Evolutionary conservation across 495 filamentous ascomycete genomes (phyloP).

Genomic region (Apodospora peruviana): DNA sequence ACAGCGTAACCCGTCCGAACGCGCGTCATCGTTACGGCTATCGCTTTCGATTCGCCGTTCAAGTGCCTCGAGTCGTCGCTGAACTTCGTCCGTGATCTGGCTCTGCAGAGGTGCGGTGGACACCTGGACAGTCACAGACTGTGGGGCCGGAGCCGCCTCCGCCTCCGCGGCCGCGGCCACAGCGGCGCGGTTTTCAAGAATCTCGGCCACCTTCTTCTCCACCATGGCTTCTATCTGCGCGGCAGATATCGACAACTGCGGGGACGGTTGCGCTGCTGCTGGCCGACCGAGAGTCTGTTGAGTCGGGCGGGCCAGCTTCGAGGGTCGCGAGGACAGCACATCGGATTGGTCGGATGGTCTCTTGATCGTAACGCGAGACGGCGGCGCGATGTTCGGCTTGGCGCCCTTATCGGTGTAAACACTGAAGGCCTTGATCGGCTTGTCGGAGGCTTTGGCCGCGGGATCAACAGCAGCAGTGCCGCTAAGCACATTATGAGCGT

Average conservation of each 20-base stretch:
- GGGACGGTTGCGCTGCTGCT: slow-evolving; percentile 30
- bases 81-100: slow-evolving; percentile 68
- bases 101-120: slow-evolving; percentile 43
- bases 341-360: slow-evolving; percentile 37
- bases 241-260: slow-evolving; percentile 52
- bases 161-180: slow-evolving; percentile 39
- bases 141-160: slow-evolving; percentile 6
- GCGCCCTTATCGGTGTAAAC: slow-evolving; percentile 68
- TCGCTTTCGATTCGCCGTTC: slow-evolving; percentile 70
- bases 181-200: slow-evolving; percentile 66
- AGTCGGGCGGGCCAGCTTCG: slow-evolving; percentile 38
- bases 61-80: slow-evolving; percentile 72
- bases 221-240: slow-evolving; percentile 87
- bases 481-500: slow-evolving; percentile 54
- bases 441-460: slow-evolving; percentile 39
- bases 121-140: background rate
- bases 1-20: slow-evolving; percentile 75
- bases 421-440: slow-evolving; percentile 69
- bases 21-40: slow-evolving; percentile 51
- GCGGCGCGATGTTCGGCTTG: slow-evolving; percentile 37
- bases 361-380: slow-evolving; percentile 24
- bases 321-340: slow-evolving; percentile 21
- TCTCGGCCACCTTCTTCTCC: slow-evolving; percentile 83
- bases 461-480: slow-evolving; percentile 25
- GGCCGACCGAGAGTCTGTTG: slow-evolving; percentile 18